phyloP scores from a whole-genome alignment of 176 grass and related monocot genomes.

The Oryza meyeriana region DNA sequence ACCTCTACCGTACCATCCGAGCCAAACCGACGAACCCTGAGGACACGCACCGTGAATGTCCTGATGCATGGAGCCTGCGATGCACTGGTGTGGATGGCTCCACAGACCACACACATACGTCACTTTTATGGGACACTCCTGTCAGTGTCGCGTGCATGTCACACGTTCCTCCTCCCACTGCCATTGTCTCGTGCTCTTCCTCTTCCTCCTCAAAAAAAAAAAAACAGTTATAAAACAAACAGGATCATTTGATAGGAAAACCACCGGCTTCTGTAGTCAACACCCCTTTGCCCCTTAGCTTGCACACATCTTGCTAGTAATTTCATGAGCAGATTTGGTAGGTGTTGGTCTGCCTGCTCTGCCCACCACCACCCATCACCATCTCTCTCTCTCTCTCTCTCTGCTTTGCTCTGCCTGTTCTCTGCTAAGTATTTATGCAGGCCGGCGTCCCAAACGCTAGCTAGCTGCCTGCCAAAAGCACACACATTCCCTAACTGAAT shows the following conservation, averaged over 20 bases:
- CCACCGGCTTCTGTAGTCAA: not conserved
- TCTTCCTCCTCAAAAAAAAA: not conserved
- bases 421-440: slow-evolving; percentile 29
- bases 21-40: no score
- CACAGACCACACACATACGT: no score
- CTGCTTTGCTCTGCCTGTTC: not conserved
- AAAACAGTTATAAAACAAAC: slow-evolving; percentile 4
- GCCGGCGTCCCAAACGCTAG: not conserved
- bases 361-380: slow-evolving; percentile 16
- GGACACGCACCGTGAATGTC: no score
- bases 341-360: slow-evolving; percentile 45
- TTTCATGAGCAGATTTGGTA: no score
- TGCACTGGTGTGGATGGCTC: no score
- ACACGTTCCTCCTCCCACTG: slow-evolving; percentile 25
- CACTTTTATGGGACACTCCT: not conserved
- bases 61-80: no score
- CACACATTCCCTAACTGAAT: not conserved
- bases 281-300: not conserved
- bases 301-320: no score
- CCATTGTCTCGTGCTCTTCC: not conserved
- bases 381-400: not conserved
- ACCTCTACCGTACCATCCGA: no score
- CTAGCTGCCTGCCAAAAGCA: slow-evolving; percentile 16
- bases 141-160: slow-evolving; percentile 18
- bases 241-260: not conserved